Conservation (phyloP, 306 rosid species). For the Lagenaria siceraria region DNA sequence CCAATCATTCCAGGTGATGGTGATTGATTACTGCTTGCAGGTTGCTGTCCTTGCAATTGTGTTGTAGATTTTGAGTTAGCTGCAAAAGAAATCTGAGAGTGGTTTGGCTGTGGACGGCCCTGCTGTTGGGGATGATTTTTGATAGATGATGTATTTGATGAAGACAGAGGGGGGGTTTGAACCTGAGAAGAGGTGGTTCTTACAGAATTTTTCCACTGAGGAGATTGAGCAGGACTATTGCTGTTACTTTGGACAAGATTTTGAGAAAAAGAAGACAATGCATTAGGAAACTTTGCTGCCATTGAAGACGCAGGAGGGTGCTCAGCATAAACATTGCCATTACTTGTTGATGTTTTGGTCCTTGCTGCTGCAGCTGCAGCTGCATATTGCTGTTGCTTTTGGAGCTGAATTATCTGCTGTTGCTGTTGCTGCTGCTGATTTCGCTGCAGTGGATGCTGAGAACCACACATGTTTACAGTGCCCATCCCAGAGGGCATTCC, state of each 20-base stretch:
- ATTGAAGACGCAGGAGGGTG: slow-evolving; percentile 55
- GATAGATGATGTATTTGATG: slow-evolving; percentile 37
- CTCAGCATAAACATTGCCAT: slow-evolving; percentile 58
- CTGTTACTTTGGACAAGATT: slow-evolving; percentile 55
- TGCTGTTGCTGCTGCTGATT: slow-evolving; percentile 54
- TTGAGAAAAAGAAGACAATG: slow-evolving; percentile 55
- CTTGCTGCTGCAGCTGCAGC: slow-evolving; percentile 37
- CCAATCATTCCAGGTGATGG: slow-evolving; percentile 74
- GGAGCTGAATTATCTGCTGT: slow-evolving; percentile 50
- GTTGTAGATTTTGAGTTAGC: slow-evolving; percentile 53
- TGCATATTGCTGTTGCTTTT: slow-evolving; percentile 46
- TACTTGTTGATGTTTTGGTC: slow-evolving; percentile 53
- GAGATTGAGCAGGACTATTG: slow-evolving; percentile 55
- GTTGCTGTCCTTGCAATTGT: slow-evolving; percentile 41
- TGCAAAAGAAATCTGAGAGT: slow-evolving; percentile 74
- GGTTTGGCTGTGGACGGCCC: slow-evolving; percentile 52
- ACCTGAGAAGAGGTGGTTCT: slow-evolving; percentile 42
- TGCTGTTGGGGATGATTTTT: slow-evolving; percentile 65
- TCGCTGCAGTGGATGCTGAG: slow-evolving; percentile 68
- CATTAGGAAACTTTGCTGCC: slow-evolving; percentile 60
- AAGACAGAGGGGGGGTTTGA: slow-evolving; percentile 45
- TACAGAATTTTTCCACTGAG: slow-evolving; percentile 79
- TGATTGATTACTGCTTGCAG: slow-evolving; percentile 45
- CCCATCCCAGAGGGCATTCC: slow-evolving; percentile 33
- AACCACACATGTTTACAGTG: slow-evolving; percentile 22